A percentile compares a stretch with the other conserved stretches of the same genome.
Evolutionary conservation across 345 rosid species (phyloP).

Genomic region (Corymbia maculata): DNA sequence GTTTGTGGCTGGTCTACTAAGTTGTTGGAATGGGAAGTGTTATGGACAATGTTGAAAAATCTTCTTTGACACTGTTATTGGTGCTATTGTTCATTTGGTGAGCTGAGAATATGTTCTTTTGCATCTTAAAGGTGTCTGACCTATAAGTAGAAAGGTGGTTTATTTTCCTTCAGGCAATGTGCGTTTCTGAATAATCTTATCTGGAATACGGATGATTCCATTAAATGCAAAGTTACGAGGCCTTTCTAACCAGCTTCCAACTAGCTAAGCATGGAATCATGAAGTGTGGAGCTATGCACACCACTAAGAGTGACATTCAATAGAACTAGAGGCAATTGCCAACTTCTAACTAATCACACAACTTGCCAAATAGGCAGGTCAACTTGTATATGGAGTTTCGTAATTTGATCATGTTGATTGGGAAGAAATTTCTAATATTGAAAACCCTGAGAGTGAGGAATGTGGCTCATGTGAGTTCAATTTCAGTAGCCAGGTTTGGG

Average conservation of each 20-base stretch:
- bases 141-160: not conserved
- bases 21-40: not conserved
- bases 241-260: not conserved
- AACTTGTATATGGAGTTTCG: not conserved
- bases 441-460: not conserved
- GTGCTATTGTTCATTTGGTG: not conserved
- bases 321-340: not conserved
- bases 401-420: not conserved
- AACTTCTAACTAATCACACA: not conserved
- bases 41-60: too few species aligned
- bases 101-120: not conserved
- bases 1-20: not conserved
- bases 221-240: not conserved
- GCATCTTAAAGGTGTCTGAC: not conserved
- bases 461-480: not conserved
- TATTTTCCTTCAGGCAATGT: not conserved
- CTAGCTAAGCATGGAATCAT: not conserved
- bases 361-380: not conserved
- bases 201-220: not conserved
- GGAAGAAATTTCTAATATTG: not conserved
- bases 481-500: not conserved
- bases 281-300: not conserved
- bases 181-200: not conserved
- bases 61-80: not conserved
- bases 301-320: not conserved